These are phyloP conservation scores for Penicillium lividum DNA, from an alignment of 495 filamentous ascomycete species.

Conservation along the genomic window DNA sequence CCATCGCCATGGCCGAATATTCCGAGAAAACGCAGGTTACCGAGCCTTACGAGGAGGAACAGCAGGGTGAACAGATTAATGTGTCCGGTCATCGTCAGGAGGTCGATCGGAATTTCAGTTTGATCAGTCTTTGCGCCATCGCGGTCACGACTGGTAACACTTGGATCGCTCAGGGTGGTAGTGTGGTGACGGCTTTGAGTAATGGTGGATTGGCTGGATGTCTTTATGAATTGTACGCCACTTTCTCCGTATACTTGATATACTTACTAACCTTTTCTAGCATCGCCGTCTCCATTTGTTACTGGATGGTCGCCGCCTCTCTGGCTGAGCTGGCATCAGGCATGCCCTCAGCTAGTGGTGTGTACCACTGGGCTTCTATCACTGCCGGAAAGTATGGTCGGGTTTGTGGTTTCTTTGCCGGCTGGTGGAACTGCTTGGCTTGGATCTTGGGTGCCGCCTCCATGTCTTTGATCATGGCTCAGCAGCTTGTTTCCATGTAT, in stretches of 20 bases:
- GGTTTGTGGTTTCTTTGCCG: slow-evolving; percentile 72
- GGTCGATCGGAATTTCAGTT: slow-evolving; percentile 60
- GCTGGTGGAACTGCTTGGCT: slow-evolving; percentile 79
- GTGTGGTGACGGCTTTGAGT: slow-evolving; percentile 39
- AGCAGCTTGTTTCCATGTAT: slow-evolving; percentile 71
- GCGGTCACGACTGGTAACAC: slow-evolving; percentile 59
- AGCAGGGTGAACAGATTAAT: slow-evolving; percentile 44
- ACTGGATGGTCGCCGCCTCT: slow-evolving; percentile 55
- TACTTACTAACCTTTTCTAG: slow-evolving; percentile 27
- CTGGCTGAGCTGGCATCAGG: slow-evolving; percentile 76
- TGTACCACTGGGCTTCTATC: slow-evolving; percentile 84
- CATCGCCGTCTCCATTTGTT: slow-evolving; percentile 51
- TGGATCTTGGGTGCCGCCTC: slow-evolving; percentile 68
- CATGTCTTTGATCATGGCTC: slow-evolving; percentile 65
- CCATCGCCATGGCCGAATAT: slow-evolving; percentile 17
- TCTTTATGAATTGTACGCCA: slow-evolving; percentile 54
- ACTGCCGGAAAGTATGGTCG: slow-evolving; percentile 72
- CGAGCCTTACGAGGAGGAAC: slow-evolving; percentile 23
- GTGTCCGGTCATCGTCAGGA: slow-evolving; percentile 60
- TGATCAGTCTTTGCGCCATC: slow-evolving; percentile 57
- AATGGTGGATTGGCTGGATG: slow-evolving; percentile 55
- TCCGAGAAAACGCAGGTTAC: slow-evolving; percentile 21
- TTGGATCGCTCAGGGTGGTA: slow-evolving; percentile 61
- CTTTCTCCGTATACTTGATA: background rate
- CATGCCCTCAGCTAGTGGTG: slow-evolving; percentile 75